Evolutionary conservation across 768 basidiomycete species (phyloP).

Genomic region (Russula sp.): DNA sequence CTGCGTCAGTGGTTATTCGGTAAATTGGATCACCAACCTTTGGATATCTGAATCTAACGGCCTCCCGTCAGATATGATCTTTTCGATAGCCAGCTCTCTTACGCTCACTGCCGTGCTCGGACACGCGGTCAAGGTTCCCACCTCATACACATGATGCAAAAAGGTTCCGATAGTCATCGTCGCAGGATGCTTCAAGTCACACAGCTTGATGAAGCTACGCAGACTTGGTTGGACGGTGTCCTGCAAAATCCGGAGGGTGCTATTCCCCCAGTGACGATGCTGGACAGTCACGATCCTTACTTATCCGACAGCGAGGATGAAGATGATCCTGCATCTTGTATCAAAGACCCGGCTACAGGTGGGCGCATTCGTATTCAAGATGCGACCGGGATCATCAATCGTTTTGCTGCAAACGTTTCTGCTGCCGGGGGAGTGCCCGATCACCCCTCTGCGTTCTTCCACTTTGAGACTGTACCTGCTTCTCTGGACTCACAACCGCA

Average conservation of each 20-base stretch:
- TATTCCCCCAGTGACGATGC: slow-evolving; percentile 42
- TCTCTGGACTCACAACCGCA: slow-evolving; percentile 25
- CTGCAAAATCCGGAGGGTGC: slow-evolving; percentile 34
- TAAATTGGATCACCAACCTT: slow-evolving; percentile 29
- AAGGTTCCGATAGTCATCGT: slow-evolving; percentile 49
- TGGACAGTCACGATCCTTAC: slow-evolving; percentile 38
- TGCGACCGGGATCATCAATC: slow-evolving; percentile 51
- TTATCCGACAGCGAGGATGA: slow-evolving; percentile 48
- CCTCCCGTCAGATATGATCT: slow-evolving; percentile 45
- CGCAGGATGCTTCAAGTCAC: slow-evolving; percentile 44
- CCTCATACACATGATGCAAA: slow-evolving; percentile 59
- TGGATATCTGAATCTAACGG: slow-evolving; percentile 6
- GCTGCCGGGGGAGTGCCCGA: background rate
- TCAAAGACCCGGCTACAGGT: slow-evolving; percentile 60
- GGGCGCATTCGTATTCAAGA: slow-evolving; percentile 53
- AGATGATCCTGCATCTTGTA: slow-evolving; percentile 34
- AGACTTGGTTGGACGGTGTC: slow-evolving; percentile 47
- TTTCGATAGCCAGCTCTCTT: slow-evolving; percentile 56
- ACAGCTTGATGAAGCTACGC: slow-evolving; percentile 36
- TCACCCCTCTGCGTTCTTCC: slow-evolving; percentile 8
- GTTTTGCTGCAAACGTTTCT: slow-evolving; percentile 34
- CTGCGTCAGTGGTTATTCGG: slow-evolving; percentile 57
- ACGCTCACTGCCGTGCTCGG: slow-evolving; percentile 47
- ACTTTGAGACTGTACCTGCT: slow-evolving; percentile 40
- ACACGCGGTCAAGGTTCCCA: slow-evolving; percentile 44